Percentiles rank a stretch among this genome's conserved stretches.
These are phyloP conservation scores for Cladosporium sp. DNA, from an alignment of 2,329 filamentous ascomycete genomes.

Conservation along the genomic window DNA sequence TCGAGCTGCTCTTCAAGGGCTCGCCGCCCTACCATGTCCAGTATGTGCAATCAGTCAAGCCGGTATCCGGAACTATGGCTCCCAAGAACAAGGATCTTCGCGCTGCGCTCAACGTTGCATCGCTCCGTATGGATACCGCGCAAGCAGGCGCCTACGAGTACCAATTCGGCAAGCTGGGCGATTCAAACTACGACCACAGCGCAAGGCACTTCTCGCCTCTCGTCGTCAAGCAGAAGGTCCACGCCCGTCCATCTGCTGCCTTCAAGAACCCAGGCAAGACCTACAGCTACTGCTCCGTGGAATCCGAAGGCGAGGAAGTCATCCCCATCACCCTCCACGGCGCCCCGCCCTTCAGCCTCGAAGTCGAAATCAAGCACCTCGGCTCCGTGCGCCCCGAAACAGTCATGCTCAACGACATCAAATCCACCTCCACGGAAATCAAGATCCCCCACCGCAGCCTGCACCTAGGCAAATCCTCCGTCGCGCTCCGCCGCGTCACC, in stretches of 20 bases:
- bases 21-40: constrained; percentile 74
- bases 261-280: constrained; percentile 85
- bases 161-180: constrained; percentile 73
- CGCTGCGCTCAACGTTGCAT: constrained; percentile 67
- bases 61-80: constrained; percentile 58
- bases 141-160: constrained; percentile 82
- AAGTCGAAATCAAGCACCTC: constrained; percentile 90
- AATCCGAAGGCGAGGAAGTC: constrained; percentile 68
- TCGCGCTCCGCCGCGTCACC: constrained; percentile 83
- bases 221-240: constrained; percentile 72
- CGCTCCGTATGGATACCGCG: constrained; percentile 77
- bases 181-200: constrained; percentile 77
- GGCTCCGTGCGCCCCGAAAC: constrained; percentile 72
- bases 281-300: constrained; percentile 90
- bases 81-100: constrained; percentile 64
- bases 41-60: constrained; percentile 72
- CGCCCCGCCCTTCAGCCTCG: constrained; percentile 78
- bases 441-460: constrained; percentile 78
- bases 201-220: constrained; percentile 59
- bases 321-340: constrained; percentile 84
- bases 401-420: constrained; percentile 74
- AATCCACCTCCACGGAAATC: constrained; percentile 67
- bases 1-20: constrained; percentile 73
- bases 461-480: constrained; percentile 79
- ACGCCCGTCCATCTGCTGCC: constrained; percentile 71